A percentile compares a stretch with the other conserved stretches of the same genome.
Conservation (phyloP, 441 rosid species). For the Macaranga tanarius region DNA sequence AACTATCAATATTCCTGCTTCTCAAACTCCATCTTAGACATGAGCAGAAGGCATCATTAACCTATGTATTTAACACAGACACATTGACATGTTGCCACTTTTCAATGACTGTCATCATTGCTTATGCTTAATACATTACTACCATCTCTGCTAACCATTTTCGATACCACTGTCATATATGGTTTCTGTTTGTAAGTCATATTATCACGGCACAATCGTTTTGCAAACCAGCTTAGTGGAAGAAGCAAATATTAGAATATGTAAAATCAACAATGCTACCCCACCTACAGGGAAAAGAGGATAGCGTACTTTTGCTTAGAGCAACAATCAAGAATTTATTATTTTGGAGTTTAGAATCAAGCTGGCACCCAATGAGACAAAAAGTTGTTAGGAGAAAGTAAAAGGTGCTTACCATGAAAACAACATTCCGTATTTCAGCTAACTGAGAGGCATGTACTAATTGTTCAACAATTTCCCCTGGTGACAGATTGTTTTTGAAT, state of each 20-base stretch:
- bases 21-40: not conserved
- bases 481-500: constrained; percentile 72
- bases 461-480: constrained; percentile 95
- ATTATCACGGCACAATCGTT: no score
- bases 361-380: not conserved
- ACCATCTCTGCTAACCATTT: not conserved
- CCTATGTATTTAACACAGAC: not conserved
- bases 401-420: constrained; percentile 67
- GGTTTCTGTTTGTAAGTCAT: not conserved
- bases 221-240: no score
- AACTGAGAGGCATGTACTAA: constrained; percentile 82
- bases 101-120: not conserved
- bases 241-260: no score
- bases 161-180: no score
- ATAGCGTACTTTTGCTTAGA: not conserved
- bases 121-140: not conserved
- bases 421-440: constrained; percentile 79
- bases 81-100: no score
- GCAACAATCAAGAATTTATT: not conserved
- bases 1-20: not conserved
- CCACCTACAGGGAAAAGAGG: not conserved
- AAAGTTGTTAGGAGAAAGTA: not conserved
- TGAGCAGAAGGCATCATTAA: not conserved
- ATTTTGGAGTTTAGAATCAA: not conserved
- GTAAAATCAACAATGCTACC: not conserved